A percentile compares a stretch with the other conserved stretches of the same genome.
These are phyloP conservation scores for Syzygium aromaticum DNA, from an alignment of 345 rosid species.

Conservation along the genomic window DNA sequence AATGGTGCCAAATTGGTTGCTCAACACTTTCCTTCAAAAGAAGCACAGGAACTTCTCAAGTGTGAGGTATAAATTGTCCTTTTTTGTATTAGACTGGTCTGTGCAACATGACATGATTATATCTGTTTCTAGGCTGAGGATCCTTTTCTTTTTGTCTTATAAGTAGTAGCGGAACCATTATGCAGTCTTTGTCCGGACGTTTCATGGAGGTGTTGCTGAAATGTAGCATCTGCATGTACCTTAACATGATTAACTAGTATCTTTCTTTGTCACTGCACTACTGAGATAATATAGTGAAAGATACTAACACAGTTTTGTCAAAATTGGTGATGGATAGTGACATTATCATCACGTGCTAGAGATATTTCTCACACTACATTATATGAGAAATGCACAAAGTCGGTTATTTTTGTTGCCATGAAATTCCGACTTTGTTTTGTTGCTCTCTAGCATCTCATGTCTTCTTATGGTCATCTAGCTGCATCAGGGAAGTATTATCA, in stretches of 20 bases:
- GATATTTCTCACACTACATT: not conserved
- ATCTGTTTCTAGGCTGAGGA: not conserved
- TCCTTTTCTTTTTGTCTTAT: not conserved
- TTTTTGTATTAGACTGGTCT: not conserved
- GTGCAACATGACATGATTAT: not conserved
- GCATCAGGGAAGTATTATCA: not conserved
- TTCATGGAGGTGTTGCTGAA: not conserved
- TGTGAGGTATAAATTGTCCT: slow-evolving; percentile 43
- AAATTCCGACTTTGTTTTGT: not conserved
- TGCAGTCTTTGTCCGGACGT: not conserved
- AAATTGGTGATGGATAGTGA: not conserved
- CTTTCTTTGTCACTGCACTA: not conserved
- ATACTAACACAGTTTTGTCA: not conserved
- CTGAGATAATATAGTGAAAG: not conserved
- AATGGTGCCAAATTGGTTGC: slow-evolving; percentile 51
- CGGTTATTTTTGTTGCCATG: not conserved
- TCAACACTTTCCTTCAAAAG: slow-evolving; percentile 44
- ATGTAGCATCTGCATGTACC: not conserved
- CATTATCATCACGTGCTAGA: not conserved
- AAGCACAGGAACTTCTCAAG: slow-evolving; percentile 66
- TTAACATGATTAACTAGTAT: not conserved
- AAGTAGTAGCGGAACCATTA: not conserved
- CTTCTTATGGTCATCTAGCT: not conserved
- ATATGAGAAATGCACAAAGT: not conserved
- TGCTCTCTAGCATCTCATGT: not conserved